A percentile compares a stretch with the other conserved stretches of the same genome.
These are phyloP conservation scores for Tetradesmus lagerheimii DNA, from an alignment of 139 green algal genomes.

Conservation along the genomic window DNA sequence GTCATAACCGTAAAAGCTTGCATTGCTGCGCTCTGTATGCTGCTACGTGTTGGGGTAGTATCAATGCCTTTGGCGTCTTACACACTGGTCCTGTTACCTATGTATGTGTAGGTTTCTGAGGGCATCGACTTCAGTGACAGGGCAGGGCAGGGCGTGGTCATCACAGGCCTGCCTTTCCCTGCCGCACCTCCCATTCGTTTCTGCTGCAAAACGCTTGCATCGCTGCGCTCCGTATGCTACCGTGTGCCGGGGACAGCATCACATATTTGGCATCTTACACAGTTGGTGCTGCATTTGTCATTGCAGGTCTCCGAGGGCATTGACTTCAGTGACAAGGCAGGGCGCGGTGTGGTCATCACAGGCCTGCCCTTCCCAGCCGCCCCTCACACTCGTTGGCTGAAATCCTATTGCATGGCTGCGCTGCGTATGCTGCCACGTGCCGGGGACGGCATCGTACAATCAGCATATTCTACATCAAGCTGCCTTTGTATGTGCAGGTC, in stretches of 20 bases:
- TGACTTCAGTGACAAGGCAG: conserved; percentile 94
- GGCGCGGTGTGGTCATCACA: conserved; percentile 93
- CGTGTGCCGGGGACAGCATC: too few species aligned
- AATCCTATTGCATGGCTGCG: too few species aligned
- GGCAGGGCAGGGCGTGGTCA: conserved; percentile 89
- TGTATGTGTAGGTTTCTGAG: conserved; percentile 83
- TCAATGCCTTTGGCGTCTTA: too few species aligned
- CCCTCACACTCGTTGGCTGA: too few species aligned
- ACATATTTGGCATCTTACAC: too few species aligned
- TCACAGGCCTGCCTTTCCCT: conserved; percentile 95
- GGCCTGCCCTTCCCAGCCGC: conserved; percentile 88
- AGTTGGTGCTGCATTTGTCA: neutral
- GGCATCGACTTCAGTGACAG: conserved; percentile 97
- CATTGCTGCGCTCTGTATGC: too few species aligned
- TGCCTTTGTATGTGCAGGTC: conserved; percentile 66
- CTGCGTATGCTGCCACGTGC: too few species aligned
- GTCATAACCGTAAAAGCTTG: too few species aligned
- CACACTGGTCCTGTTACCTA: neutral
- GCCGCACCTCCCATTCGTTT: conserved; percentile 53
- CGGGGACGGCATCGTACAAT: too few species aligned
- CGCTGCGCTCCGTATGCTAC: too few species aligned
- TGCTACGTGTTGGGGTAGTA: too few species aligned
- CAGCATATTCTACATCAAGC: neutral
- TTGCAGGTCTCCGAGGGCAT: conserved; percentile 93
- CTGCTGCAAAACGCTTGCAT: too few species aligned